Evolutionary conservation across 2,329 filamentous ascomycete species (phyloP).

Genomic region (Cytospora paraplurivora): DNA sequence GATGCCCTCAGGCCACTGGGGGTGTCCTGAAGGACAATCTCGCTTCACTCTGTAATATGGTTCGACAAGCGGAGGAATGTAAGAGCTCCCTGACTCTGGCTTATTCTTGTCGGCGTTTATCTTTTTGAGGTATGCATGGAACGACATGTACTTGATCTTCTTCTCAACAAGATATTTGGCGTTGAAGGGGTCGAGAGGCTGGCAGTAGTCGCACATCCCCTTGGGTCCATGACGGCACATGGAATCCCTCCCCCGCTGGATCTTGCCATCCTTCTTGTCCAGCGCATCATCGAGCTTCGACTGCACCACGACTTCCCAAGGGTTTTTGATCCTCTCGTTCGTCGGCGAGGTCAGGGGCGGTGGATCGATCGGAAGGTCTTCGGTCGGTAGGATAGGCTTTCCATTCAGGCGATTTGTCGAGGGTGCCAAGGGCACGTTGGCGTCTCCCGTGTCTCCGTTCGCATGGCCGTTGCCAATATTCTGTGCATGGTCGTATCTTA

Average conservation of each 20-base stretch:
- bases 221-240: constrained; percentile 97
- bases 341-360: constrained; percentile 57
- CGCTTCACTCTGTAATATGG: constrained; percentile 87
- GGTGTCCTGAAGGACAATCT: constrained; percentile 90
- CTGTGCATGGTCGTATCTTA: constrained; percentile 70
- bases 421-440: constrained; percentile 35
- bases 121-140: constrained; percentile 92
- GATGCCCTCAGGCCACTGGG: constrained; percentile 92
- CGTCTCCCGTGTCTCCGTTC: constrained; percentile 39
- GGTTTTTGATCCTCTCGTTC: constrained; percentile 72
- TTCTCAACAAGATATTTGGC: constrained; percentile 86
- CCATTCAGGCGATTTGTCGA: constrained; percentile 76
- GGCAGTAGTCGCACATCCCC: constrained; percentile 99
- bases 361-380: constrained; percentile 67
- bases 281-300: constrained; percentile 83
- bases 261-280: constrained; percentile 89
- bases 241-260: constrained; percentile 69
- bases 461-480: constrained; percentile 42
- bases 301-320: constrained; percentile 91
- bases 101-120: constrained; percentile 97
- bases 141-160: constrained; percentile 98
- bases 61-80: constrained; percentile 92
- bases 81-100: constrained; percentile 88
- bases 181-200: constrained; percentile 93
- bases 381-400: constrained; percentile 68